phyloP scores from a whole-genome alignment of 2,329 filamentous ascomycete species.

The Cryphonectria naterciae region DNA sequence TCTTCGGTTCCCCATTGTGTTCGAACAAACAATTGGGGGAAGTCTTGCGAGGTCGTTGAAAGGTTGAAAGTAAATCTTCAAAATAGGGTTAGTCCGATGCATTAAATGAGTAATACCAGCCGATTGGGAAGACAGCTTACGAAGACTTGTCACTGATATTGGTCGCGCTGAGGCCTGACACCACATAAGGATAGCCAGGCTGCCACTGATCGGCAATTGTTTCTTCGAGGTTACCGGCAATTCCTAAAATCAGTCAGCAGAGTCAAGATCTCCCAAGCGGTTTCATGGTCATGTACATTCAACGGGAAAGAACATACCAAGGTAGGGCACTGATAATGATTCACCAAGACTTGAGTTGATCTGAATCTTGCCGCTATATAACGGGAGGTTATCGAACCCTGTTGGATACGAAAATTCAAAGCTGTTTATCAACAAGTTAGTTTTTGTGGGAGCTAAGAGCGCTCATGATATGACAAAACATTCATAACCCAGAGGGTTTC shows the following conservation, averaged over 20 bases:
- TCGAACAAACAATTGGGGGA: constrained; percentile 31
- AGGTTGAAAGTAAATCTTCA: constrained; percentile 37
- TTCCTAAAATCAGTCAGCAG: background rate
- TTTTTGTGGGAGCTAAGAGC: background rate
- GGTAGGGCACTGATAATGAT: constrained; percentile 39
- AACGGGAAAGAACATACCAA: constrained; percentile 30
- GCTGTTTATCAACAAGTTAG: constrained; percentile 18
- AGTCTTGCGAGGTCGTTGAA: constrained; percentile 32
- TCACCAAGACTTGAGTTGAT: constrained; percentile 39
- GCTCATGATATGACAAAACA: background rate
- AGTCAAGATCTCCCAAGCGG: too few species aligned
- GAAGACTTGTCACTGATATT: constrained; percentile 30
- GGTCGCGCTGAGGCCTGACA: constrained; percentile 18
- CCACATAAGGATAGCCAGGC: constrained; percentile 24
- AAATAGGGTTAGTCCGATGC: background rate
- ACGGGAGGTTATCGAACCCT: constrained; percentile 38
- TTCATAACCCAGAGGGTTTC: background rate
- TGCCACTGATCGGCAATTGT: constrained; percentile 12
- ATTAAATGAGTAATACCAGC: background rate
- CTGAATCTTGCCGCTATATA: constrained; percentile 41
- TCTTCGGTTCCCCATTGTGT: constrained; percentile 34
- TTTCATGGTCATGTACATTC: too few species aligned
- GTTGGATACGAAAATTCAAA: constrained; percentile 33
- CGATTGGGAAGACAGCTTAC: constrained; percentile 12
- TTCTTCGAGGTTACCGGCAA: background rate